phyloP scores from a whole-genome alignment of 2,329 filamentous ascomycete species.

The Trichoderma cornu-damae region DNA sequence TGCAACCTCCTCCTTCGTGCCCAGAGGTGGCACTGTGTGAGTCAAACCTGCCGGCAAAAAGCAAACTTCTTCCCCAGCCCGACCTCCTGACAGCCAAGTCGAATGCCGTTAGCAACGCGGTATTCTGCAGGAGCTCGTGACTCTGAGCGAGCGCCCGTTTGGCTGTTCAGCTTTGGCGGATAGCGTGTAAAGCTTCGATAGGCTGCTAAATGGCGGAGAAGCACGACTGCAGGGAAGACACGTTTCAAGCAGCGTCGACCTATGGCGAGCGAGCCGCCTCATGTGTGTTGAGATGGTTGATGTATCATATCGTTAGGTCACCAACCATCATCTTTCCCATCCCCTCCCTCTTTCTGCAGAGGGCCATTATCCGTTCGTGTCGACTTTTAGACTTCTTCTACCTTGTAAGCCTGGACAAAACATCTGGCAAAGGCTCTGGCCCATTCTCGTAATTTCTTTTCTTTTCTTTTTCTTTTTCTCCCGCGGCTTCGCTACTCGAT shows the following conservation, averaged over 20 bases:
- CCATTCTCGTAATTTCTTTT: background rate
- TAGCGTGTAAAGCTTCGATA: background rate
- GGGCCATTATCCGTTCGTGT: background rate
- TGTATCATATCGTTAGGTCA: background rate
- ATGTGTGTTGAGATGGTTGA: background rate
- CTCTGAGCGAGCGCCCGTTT: constrained; percentile 1
- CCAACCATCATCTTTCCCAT: background rate
- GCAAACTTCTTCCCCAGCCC: background rate
- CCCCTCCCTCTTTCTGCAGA: background rate
- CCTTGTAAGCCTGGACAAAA: background rate
- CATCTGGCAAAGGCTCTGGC: background rate
- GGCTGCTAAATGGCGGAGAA: background rate
- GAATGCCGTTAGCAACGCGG: background rate
- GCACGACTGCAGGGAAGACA: background rate
- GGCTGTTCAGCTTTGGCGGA: background rate
- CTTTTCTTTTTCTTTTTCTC: too few relatives aligned
- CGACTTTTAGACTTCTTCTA: background rate
- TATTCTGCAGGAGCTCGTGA: constrained; percentile 4
- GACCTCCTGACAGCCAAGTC: background rate
- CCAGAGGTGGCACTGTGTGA: background rate
- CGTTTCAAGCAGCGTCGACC: background rate
- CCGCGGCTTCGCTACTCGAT: background rate
- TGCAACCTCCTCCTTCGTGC: constrained; percentile 2
- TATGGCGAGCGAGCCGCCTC: background rate
- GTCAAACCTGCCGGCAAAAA: background rate